Evolutionary conservation across 495 filamentous ascomycete species (phyloP).

Genomic region (Xylaria sp.): DNA sequence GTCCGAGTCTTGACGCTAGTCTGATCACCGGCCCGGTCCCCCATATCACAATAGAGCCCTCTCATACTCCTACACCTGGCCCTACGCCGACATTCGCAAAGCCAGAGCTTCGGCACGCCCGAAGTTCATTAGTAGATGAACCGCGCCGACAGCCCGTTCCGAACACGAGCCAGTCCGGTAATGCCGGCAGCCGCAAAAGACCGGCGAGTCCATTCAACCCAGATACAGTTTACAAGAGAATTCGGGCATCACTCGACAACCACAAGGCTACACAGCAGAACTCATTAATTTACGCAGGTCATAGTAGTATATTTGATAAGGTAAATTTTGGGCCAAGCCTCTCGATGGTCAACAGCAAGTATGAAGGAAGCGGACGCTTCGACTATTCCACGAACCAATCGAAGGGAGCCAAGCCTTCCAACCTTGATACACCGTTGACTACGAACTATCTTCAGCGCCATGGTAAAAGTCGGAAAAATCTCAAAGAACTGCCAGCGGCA

Average conservation of each 20-base stretch:
- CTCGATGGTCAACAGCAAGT: slow-evolving; percentile 57
- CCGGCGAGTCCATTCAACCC: slow-evolving; percentile 57
- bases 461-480: slow-evolving; percentile 40
- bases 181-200: slow-evolving; percentile 46
- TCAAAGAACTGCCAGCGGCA: slow-evolving; percentile 48
- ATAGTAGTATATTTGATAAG: slow-evolving; percentile 54
- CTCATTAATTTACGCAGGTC: slow-evolving; percentile 29
- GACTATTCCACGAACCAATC: slow-evolving; percentile 44
- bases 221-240: slow-evolving; percentile 59
- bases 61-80: slow-evolving; percentile 33
- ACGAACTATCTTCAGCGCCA: slow-evolving; percentile 50
- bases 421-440: slow-evolving; percentile 41
- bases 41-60: slow-evolving; percentile 27
- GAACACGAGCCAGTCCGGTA: slow-evolving; percentile 36
- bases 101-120: slow-evolving; percentile 56
- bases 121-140: slow-evolving; percentile 48
- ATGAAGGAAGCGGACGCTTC: slow-evolving; percentile 57
- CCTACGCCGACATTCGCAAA: slow-evolving; percentile 49
- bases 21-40: slow-evolving; percentile 29
- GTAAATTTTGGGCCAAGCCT: slow-evolving; percentile 58
- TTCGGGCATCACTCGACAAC: slow-evolving; percentile 48
- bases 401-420: slow-evolving; percentile 29
- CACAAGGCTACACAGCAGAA: slow-evolving; percentile 34
- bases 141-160: slow-evolving; percentile 36
- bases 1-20: slow-evolving; percentile 21